phyloP scores from a whole-genome alignment of 2,329 filamentous ascomycete species.

The Xylaria sp. region DNA sequence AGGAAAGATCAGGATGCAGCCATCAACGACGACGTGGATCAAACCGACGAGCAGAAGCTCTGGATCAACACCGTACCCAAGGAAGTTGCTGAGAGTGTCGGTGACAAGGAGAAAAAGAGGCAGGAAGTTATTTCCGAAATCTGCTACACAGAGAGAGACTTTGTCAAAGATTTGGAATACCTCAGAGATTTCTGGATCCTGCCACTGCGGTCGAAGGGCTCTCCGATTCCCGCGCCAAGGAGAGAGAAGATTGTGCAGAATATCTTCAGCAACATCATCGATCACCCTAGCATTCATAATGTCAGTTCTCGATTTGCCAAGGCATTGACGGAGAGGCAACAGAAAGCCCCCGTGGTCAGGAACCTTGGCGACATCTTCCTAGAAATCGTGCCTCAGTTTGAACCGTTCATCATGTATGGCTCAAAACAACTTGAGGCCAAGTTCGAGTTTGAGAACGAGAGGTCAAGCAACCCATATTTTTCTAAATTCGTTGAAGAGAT shows the following conservation, averaged over 20 bases:
- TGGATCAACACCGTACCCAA: constrained; percentile 99
- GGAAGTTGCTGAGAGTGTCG: constrained; percentile 87
- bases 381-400: constrained; percentile 88
- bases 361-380: constrained; percentile 94
- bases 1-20: constrained; percentile 63
- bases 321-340: constrained; percentile 85
- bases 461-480: constrained; percentile 82
- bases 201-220: constrained; percentile 78
- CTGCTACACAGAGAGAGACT: constrained; percentile 98
- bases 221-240: constrained; percentile 85
- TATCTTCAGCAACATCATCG: constrained; percentile 95
- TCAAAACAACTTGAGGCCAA: constrained; percentile 96
- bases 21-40: constrained; percentile 74
- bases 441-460: constrained; percentile 97
- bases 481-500: constrained; percentile 94
- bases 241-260: constrained; percentile 90
- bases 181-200: constrained; percentile 98
- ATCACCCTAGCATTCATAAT: constrained; percentile 76
- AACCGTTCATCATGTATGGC: constrained; percentile 95
- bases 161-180: constrained; percentile 98
- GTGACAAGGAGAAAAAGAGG: constrained; percentile 91
- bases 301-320: constrained; percentile 90
- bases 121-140: constrained; percentile 98
- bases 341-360: constrained; percentile 84
- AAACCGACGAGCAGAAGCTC: constrained; percentile 93